Conservation (phyloP, 305 asterid genomes). For the Caryopteris hybrid region DNA sequence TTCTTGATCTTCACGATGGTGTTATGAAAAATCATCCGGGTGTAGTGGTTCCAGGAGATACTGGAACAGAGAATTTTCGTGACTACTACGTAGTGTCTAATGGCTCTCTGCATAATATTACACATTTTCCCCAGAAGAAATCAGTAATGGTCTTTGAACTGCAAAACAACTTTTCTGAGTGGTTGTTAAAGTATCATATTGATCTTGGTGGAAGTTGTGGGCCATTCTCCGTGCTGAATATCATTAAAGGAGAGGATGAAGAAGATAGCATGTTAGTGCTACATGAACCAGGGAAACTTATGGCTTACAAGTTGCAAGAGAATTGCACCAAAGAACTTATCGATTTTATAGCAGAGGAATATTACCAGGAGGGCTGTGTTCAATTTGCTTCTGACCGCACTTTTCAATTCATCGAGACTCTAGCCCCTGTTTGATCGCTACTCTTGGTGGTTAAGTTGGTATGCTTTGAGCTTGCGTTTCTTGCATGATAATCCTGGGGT, state of each 20-base stretch:
- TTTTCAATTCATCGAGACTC: slow-evolving; percentile 14
- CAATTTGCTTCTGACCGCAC: not conserved
- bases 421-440: slow-evolving; percentile 16
- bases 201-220: not conserved
- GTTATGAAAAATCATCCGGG: slow-evolving; percentile 18
- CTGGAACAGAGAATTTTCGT: not conserved
- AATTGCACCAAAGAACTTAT: not conserved
- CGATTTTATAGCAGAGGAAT: slow-evolving; percentile 12
- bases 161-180: slow-evolving; percentile 16
- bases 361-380: slow-evolving; percentile 10
- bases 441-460: not conserved
- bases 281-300: slow-evolving; percentile 20
- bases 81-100: slow-evolving; percentile 18
- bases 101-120: slow-evolving; percentile 21
- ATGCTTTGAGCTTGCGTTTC: not conserved
- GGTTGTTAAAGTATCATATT: slow-evolving; percentile 27
- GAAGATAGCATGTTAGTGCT: slow-evolving; percentile 26
- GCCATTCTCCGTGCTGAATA: slow-evolving; percentile 22
- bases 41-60: not conserved
- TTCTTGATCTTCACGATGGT: slow-evolving; percentile 16
- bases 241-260: slow-evolving; percentile 15
- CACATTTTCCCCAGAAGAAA: slow-evolving; percentile 13
- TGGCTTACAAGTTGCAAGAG: slow-evolving; percentile 1
- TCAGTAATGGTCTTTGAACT: slow-evolving; percentile 26
- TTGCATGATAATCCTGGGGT: not conserved